Evolutionary conservation across 83 land plant species (phyloP).

Genomic region (Isoetes engelmannii): DNA sequence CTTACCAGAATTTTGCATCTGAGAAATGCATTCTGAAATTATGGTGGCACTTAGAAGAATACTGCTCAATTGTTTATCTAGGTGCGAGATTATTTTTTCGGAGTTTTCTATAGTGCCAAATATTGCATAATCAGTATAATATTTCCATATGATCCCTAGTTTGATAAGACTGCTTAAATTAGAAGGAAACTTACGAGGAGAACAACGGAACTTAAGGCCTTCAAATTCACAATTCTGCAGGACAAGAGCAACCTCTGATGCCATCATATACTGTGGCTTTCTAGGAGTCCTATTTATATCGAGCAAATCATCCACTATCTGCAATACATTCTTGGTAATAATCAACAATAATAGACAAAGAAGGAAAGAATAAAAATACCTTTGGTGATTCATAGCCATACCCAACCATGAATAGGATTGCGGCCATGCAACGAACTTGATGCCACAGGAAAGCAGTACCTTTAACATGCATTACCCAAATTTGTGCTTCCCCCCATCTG

Average conservation of each 20-base stretch:
- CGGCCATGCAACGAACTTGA: constrained; percentile 96
- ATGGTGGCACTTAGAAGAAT: background rate
- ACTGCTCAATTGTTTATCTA: background rate
- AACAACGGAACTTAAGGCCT: constrained; percentile 52
- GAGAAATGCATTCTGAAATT: constrained; percentile 10
- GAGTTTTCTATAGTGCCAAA: background rate
- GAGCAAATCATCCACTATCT: constrained; percentile 66
- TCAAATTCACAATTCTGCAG: constrained; percentile 74
- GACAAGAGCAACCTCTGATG: constrained; percentile 67
- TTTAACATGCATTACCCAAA: constrained; percentile 61
- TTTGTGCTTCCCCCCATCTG: constrained; percentile 49
- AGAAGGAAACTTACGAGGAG: constrained; percentile 45
- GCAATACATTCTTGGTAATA: constrained; percentile 8
- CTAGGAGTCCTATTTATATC: constrained; percentile 41
- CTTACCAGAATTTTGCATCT: background rate
- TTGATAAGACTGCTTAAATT: background rate
- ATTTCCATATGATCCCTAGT: background rate
- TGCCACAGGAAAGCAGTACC: constrained; percentile 97
- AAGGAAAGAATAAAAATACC: constrained; percentile 29
- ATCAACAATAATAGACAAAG: constrained; percentile 4
- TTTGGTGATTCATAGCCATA: constrained; percentile 62
- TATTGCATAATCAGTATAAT: background rate
- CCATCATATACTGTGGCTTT: constrained; percentile 85
- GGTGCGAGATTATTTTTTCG: background rate
- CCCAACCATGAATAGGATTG: constrained; percentile 90